Conservation (phyloP, 192 early-diverging fungal genomes). For the Pilaira anomala region DNA sequence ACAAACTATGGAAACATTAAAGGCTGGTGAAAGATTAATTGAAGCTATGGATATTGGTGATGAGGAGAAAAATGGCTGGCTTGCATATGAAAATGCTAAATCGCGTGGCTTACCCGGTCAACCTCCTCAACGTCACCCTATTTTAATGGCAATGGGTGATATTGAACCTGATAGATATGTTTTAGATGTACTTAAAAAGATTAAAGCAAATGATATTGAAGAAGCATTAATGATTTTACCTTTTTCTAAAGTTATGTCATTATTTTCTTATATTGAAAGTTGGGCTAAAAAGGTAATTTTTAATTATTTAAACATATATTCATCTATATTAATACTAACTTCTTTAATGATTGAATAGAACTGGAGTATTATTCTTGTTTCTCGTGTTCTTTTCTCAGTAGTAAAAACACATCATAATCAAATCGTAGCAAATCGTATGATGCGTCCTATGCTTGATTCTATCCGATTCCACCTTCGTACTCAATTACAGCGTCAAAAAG, state of each 20-base stretch:
- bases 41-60: conserved; percentile 91
- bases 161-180: conserved; percentile 77
- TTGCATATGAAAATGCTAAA: conserved; percentile 57
- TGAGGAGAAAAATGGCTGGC: conserved; percentile 70
- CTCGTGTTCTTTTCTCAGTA: conserved; percentile 82
- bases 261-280: conserved; percentile 73
- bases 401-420: conserved; percentile 88
- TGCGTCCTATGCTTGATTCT: conserved; percentile 71
- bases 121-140: conserved; percentile 58
- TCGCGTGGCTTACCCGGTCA: conserved; percentile 35
- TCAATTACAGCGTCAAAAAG: conserved; percentile 68
- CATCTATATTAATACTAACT: neutral
- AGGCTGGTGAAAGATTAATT: conserved; percentile 91
- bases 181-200: conserved; percentile 68
- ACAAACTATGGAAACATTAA: conserved; percentile 91
- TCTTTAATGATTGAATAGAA: conserved; percentile 44
- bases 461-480: conserved; percentile 64
- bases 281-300: conserved; percentile 74
- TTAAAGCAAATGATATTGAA: conserved; percentile 84
- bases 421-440: conserved; percentile 75
- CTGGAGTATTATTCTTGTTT: conserved; percentile 75
- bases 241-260: conserved; percentile 71
- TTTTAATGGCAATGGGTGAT: conserved; percentile 61
- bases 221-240: conserved; percentile 88
- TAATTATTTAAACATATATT: conserved; percentile 1